Percentiles rank a stretch among this genome's conserved stretches.
Conservation (phyloP, 306 rosid genomes). For the Arachis stenosperma region DNA sequence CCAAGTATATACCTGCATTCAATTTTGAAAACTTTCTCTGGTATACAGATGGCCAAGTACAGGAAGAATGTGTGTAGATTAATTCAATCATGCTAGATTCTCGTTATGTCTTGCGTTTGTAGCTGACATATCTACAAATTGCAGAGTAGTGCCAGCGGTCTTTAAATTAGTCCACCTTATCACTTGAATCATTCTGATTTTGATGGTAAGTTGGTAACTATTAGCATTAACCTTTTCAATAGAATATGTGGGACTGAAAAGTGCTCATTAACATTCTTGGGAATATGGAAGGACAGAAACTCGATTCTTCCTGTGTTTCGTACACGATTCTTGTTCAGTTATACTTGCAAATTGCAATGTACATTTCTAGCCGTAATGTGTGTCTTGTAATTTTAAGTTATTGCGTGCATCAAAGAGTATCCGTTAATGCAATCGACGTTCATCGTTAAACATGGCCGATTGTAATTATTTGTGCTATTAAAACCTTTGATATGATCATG, state of each 20-base stretch:
- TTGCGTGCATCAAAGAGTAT: neutral
- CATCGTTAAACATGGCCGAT: neutral
- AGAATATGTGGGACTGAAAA: neutral
- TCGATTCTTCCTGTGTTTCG: neutral
- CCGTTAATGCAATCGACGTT: neutral
- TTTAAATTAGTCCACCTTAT: slow-evolving; percentile 27
- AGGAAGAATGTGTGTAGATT: slow-evolving; percentile 51
- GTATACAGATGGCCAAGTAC: slow-evolving; percentile 74
- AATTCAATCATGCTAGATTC: slow-evolving; percentile 25
- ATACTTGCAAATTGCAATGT: neutral
- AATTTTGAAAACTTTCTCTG: slow-evolving; percentile 36
- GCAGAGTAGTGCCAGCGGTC: slow-evolving; percentile 5
- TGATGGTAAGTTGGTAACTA: slow-evolving; percentile 1
- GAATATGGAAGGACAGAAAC: slow-evolving; percentile 15
- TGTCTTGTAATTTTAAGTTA: neutral
- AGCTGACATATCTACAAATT: slow-evolving; percentile 18
- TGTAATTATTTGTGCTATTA: neutral
- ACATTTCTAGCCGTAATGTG: neutral
- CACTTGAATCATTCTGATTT: neutral
- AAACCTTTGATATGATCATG: neutral
- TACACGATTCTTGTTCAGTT: slow-evolving; percentile 8
- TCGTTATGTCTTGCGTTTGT: slow-evolving; percentile 34
- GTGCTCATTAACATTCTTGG: slow-evolving; percentile 17
- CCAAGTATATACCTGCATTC: neutral
- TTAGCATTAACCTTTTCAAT: slow-evolving; percentile 14